Evolutionary conservation across 352 stramenopile genomes (phyloP).

Genomic region (Phytopythium boreale): DNA sequence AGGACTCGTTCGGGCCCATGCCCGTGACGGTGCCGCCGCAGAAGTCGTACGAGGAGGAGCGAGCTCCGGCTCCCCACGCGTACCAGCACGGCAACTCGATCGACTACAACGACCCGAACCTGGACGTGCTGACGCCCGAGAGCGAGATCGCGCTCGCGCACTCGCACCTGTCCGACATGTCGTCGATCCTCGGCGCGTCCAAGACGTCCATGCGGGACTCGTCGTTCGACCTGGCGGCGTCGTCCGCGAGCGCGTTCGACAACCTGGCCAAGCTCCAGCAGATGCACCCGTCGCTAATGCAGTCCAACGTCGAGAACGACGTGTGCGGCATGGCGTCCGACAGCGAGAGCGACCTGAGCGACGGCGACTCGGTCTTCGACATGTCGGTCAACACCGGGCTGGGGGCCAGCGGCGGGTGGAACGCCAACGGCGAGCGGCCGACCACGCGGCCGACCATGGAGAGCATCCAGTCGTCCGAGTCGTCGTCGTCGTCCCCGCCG

Average conservation of each 20-base stretch:
- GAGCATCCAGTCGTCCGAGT: conserved; percentile 4
- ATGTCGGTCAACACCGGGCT: conserved; percentile 18
- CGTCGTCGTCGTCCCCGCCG: neutral
- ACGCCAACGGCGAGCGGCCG: neutral
- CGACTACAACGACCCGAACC: conserved; percentile 45
- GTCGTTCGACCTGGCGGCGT: conserved; percentile 13
- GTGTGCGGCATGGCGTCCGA: conserved; percentile 23
- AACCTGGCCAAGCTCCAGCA: conserved; percentile 13
- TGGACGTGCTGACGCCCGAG: conserved; percentile 61
- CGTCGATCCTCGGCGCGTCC: conserved; percentile 27
- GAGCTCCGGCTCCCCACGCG: conserved; percentile 6
- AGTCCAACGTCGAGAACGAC: conserved; percentile 25
- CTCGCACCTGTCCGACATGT: conserved; percentile 31
- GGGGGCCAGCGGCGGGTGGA: neutral
- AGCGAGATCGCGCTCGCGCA: conserved; percentile 51
- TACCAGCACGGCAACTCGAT: conserved; percentile 19
- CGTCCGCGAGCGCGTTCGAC: conserved; percentile 22
- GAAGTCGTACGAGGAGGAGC: conserved; percentile 16
- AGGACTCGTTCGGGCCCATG: conserved; percentile 13
- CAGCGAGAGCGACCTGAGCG: conserved; percentile 29
- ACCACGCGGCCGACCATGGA: conserved; percentile 3
- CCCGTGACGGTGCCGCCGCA: conserved; percentile 7
- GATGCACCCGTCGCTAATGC: conserved; percentile 23
- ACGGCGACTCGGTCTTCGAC: conserved; percentile 39
- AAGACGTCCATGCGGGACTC: conserved; percentile 13